Conservation (phyloP, 805 yeast species). For the Wickerhamiella australiensis region DNA sequence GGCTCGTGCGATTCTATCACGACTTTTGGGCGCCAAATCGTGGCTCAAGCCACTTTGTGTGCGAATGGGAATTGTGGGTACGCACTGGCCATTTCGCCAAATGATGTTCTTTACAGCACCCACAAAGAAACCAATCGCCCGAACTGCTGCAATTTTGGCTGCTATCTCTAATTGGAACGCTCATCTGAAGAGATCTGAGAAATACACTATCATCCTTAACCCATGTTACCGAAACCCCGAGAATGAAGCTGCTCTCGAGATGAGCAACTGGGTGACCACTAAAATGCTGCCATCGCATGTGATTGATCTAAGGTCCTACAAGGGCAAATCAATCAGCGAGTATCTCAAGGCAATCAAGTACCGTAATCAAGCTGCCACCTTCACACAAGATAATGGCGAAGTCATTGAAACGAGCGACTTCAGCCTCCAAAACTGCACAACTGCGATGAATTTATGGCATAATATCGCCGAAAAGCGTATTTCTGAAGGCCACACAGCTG, state of each 20-base stretch:
- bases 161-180: conserved; percentile 32
- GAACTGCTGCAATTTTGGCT: conserved; percentile 32
- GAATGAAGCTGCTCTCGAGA: conserved; percentile 27
- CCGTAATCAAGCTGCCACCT: conserved; percentile 31
- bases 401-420: conserved; percentile 30
- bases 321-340: conserved; percentile 27
- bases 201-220: conserved; percentile 31
- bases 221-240: conserved; percentile 27
- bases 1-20: conserved; percentile 22
- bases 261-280: conserved; percentile 32
- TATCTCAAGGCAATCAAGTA: conserved; percentile 35
- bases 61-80: conserved; percentile 34
- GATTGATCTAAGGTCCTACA: conserved; percentile 31
- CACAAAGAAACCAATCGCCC: conserved; percentile 32
- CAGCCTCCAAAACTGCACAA: conserved; percentile 26
- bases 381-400: conserved; percentile 30
- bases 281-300: conserved; percentile 33
- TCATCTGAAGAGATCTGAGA: conserved; percentile 22
- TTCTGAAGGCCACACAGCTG: conserved; percentile 32
- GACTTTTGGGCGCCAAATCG: conserved; percentile 28
- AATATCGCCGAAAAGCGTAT: conserved; percentile 32
- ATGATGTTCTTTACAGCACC: conserved; percentile 32
- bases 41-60: conserved; percentile 28
- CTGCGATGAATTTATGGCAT: conserved; percentile 30
- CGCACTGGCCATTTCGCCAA: conserved; percentile 38